A percentile compares a stretch with the other conserved stretches of the same genome.
Evolutionary conservation across 2,329 filamentous ascomycete genomes (phyloP).

Genomic region (Penicillium sp.): DNA sequence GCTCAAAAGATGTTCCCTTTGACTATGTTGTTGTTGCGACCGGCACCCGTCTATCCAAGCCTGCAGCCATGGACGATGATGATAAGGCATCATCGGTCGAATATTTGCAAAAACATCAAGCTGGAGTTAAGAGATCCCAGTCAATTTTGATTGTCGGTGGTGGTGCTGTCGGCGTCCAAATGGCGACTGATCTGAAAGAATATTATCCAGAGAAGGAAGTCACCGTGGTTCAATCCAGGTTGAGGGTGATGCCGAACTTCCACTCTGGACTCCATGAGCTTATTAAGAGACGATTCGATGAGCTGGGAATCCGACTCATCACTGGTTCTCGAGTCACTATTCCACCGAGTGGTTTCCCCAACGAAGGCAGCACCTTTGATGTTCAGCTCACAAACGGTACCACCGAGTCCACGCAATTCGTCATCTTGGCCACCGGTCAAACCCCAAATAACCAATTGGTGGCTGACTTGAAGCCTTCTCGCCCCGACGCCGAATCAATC

Average conservation of each 20-base stretch:
- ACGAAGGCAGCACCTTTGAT: slow-evolving; percentile 22
- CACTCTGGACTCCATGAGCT: slow-evolving; percentile 31
- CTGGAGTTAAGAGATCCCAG: slow-evolving; percentile 26
- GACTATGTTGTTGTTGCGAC: slow-evolving; percentile 37
- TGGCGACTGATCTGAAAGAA: slow-evolving; percentile 51
- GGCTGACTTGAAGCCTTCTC: slow-evolving; percentile 27
- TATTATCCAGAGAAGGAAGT: slow-evolving; percentile 49
- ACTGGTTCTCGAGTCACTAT: slow-evolving; percentile 31
- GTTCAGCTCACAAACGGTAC: slow-evolving; percentile 33
- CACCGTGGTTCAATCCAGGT: slow-evolving; percentile 48
- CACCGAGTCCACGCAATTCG: slow-evolving; percentile 38
- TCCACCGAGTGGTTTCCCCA: slow-evolving; percentile 28
- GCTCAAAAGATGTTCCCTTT: slow-evolving; percentile 30
- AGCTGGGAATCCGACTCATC: slow-evolving; percentile 31
- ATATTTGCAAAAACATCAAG: slow-evolving; percentile 35
- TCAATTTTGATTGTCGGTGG: slow-evolving; percentile 44
- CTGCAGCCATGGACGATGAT: slow-evolving; percentile 32
- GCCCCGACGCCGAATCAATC: slow-evolving; percentile 16
- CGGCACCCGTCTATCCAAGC: slow-evolving; percentile 33
- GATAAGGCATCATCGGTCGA: slow-evolving; percentile 34
- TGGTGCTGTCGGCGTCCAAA: slow-evolving; percentile 52
- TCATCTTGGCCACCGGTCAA: slow-evolving; percentile 49
- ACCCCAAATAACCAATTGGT: slow-evolving; percentile 47
- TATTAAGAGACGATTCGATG: slow-evolving; percentile 33
- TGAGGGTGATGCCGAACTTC: slow-evolving; percentile 36